phyloP scores from a whole-genome alignment of 75 land plant species.

The Pinus taeda region DNA sequence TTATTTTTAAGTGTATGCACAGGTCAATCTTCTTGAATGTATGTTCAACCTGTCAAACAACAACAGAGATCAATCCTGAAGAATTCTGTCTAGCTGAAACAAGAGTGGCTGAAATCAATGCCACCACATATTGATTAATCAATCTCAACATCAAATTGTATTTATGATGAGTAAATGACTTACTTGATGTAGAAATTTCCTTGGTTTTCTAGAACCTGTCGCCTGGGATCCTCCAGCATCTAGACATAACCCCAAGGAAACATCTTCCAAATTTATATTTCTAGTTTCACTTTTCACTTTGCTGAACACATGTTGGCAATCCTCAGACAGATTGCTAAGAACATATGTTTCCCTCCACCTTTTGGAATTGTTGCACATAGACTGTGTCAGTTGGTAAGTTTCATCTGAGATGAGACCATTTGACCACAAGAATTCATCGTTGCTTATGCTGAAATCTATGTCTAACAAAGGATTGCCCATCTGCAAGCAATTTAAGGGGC shows the following conservation, averaged over 20 bases:
- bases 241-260: slow-evolving; percentile 8
- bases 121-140: not conserved
- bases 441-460: slow-evolving; percentile 28
- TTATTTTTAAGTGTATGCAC: slow-evolving; percentile 13
- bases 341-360: not conserved
- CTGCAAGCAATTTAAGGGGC: slow-evolving; percentile 13
- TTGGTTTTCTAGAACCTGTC: not conserved
- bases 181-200: slow-evolving; percentile 4
- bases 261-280: slow-evolving; percentile 15
- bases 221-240: slow-evolving; percentile 1
- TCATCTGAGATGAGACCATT: slow-evolving; percentile 45
- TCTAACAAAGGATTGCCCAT: slow-evolving; percentile 51
- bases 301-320: not conserved
- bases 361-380: slow-evolving; percentile 18
- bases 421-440: slow-evolving; percentile 39
- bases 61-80: slow-evolving; percentile 1
- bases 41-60: too few species aligned
- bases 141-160: not conserved
- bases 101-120: not conserved
- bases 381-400: slow-evolving; percentile 19
- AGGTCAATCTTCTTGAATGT: slow-evolving; percentile 13
- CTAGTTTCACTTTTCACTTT: not conserved
- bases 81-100: not conserved
- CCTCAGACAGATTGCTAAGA: not conserved
- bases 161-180: too few species aligned